phyloP scores from a whole-genome alignment of 2,329 filamentous ascomycete genomes.

The Didymella glomerata region DNA sequence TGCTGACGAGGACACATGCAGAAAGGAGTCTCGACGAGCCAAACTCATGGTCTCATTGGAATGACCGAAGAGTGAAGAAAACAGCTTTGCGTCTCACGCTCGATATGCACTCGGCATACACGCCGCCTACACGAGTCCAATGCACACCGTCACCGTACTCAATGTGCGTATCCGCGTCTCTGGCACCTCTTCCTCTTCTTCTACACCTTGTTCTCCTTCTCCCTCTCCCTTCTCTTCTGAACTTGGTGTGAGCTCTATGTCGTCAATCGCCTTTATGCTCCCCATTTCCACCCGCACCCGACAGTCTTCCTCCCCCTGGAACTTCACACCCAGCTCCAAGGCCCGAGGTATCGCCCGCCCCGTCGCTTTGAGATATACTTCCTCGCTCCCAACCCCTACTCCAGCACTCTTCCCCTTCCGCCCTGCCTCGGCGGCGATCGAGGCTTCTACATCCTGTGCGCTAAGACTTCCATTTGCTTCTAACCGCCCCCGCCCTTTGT shows the following conservation, averaged over 20 bases:
- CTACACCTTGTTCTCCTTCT: conserved; percentile 32
- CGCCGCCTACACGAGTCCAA: conserved; percentile 35
- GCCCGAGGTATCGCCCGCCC: conserved; percentile 72
- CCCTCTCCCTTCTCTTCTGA: conserved; percentile 25
- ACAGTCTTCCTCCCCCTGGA: conserved; percentile 68
- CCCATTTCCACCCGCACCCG: conserved; percentile 68
- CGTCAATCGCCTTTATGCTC: conserved; percentile 72
- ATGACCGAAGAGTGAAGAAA: no score
- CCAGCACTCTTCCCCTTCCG: conserved; percentile 18
- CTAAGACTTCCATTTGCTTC: conserved; percentile 39
- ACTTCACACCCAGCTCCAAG: conserved; percentile 69
- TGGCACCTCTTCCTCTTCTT: conserved; percentile 46
- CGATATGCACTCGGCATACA: no score
- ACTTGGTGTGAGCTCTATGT: conserved; percentile 55
- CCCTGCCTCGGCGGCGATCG: conserved; percentile 35
- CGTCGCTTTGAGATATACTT: conserved; percentile 69
- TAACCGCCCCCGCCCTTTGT: conserved; percentile 5
- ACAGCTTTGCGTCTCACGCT: no score
- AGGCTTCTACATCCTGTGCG: conserved; percentile 40
- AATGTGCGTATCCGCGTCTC: conserved; percentile 53
- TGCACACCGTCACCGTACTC: conserved; percentile 46
- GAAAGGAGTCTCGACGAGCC: no score
- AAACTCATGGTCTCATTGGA: no score
- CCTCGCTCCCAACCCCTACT: conserved; percentile 48
- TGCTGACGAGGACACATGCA: no score